Evolutionary conservation across 176 grass and related monocot species (phyloP), one percentile per base, ranked within the genome.

Genomic region (Carex scoparia): DNA sequence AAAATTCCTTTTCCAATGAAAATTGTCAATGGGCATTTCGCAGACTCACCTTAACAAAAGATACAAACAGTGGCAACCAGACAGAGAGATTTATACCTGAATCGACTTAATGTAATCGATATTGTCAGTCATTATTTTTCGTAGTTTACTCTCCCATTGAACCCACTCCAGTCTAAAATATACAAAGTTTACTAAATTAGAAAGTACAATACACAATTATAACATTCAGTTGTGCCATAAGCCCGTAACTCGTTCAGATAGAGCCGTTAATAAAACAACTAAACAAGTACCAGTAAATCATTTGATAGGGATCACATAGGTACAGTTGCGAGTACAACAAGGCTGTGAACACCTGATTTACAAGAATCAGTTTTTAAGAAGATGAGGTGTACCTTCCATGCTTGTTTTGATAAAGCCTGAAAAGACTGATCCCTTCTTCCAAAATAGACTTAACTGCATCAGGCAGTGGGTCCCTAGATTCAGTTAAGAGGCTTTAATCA

Each of bases 381-480:
- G 61, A 23, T 63, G 23, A 32, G 12, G 23, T 77, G 83, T 89
- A 98, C 96, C 96, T 98, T 92, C 93, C 96, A 90, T 98, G 96
- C 49, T 86, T 98, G 79, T 59, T 93, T 86, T 90, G 91, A 85
- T 93, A 91, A 69, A 98, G 81, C 79, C 85, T 92, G 88, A 95
- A 98, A 86, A 98, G 88, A 85, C 80, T 91, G 38, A 91, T 89
- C 64, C 96, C 96, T 86, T 98, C 91, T 64, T 98, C 88, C 74
- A 98, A 81, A 78, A 95, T 88, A 79, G 51, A 51, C 80, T 92
- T 95, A 28, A 98, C 71, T 42, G 89, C 65, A 86, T 69, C 89
- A 84, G 96, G 96, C 80, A 98, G 74, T 60, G 93, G 91, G 37
- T 75, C 69, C 86, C 96, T 98, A 81, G 58, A 76, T 79, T 88